Evolutionary conservation across 2,329 filamentous ascomycete genomes (phyloP).

Genomic region (Epichloe typhina): DNA sequence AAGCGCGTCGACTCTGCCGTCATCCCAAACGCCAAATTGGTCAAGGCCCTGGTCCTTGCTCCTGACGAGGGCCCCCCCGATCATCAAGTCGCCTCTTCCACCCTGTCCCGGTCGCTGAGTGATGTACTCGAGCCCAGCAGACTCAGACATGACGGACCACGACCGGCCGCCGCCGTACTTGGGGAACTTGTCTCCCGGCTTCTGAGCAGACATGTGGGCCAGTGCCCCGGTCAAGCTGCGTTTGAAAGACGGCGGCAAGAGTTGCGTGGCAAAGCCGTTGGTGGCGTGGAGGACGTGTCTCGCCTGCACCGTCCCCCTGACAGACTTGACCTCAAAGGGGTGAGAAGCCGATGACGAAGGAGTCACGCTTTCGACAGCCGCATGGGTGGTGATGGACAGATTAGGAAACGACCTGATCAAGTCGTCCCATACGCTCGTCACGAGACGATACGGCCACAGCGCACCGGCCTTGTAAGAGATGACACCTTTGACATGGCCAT

Average conservation of each 20-base stretch:
- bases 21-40: conserved; percentile 33
- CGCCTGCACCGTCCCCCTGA: conserved; percentile 31
- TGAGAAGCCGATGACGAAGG: conserved; percentile 6
- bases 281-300: conserved; percentile 44
- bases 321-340: conserved; percentile 29
- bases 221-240: conserved; percentile 30
- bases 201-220: conserved; percentile 38
- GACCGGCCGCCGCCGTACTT: conserved; percentile 23
- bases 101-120: conserved; percentile 28
- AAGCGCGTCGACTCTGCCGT: conserved; percentile 26
- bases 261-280: conserved; percentile 38
- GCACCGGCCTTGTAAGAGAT: conserved; percentile 33
- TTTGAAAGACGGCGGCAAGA: conserved; percentile 32
- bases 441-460: conserved; percentile 37
- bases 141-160: conserved; percentile 35
- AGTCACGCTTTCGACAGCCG: conserved; percentile 20
- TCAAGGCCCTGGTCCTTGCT: conserved; percentile 28
- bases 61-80: conserved; percentile 40
- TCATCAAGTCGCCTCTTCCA: conserved; percentile 34
- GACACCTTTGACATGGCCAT: conserved; percentile 24
- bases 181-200: conserved; percentile 23
- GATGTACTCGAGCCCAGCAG: conserved; percentile 35
- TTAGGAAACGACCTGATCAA: conserved; percentile 22
- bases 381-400: conserved; percentile 26
- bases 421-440: conserved; percentile 30